Conservation (phyloP, 1,284 basidiomycete genomes). For the Irpex lacteus region DNA sequence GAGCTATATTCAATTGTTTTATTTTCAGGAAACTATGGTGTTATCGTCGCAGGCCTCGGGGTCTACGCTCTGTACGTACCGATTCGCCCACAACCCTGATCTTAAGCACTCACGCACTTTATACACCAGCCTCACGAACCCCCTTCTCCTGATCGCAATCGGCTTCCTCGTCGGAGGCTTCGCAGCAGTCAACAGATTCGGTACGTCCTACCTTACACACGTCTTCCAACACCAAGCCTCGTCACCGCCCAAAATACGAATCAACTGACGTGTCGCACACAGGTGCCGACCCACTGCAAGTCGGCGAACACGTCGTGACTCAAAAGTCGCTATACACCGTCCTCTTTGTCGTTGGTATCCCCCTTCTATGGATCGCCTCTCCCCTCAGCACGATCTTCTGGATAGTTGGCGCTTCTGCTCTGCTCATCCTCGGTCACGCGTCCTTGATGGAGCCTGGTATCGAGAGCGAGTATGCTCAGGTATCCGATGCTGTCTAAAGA, state of each 20-base stretch:
- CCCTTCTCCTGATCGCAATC: constrained; percentile 79
- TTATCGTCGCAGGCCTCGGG: constrained; percentile 79
- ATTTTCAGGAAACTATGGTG: constrained; percentile 76
- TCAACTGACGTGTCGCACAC: constrained; percentile 5
- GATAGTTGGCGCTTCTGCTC: constrained; percentile 72
- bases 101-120: constrained; percentile 1
- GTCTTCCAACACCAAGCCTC: constrained; percentile 3
- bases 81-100: background rate
- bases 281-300: constrained; percentile 78
- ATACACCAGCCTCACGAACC: constrained; percentile 64
- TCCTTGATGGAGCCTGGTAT: constrained; percentile 84
- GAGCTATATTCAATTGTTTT: background rate
- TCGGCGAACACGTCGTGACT: constrained; percentile 77
- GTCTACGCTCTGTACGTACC: constrained; percentile 84
- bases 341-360: constrained; percentile 78
- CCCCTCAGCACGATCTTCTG: constrained; percentile 76
- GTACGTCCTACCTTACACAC: constrained; percentile 45
- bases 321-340: constrained; percentile 81
- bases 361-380: constrained; percentile 65
- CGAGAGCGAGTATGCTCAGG: constrained; percentile 83
- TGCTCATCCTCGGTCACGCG: constrained; percentile 81
- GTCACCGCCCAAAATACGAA: background rate
- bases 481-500: constrained; percentile 61
- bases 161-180: constrained; percentile 93
- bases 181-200: constrained; percentile 85